phyloP scores from a whole-genome alignment of 2,329 filamentous ascomycete genomes.

The Mycosphaerelloides madeirae region DNA sequence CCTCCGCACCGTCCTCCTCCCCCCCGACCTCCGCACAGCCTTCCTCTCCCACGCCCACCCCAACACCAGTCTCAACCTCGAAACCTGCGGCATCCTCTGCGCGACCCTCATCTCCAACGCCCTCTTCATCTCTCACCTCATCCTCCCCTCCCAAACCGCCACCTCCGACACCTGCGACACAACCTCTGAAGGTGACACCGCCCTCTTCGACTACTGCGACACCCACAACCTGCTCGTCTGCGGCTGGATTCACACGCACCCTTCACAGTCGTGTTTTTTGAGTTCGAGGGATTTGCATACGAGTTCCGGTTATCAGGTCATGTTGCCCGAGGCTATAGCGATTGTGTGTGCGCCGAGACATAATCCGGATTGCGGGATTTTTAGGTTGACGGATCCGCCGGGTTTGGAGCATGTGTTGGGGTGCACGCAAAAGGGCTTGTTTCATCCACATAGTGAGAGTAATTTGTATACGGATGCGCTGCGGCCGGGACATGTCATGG shows the following conservation, averaged over 20 bases:
- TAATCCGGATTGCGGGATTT: conserved; percentile 76
- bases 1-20: conserved; percentile 82
- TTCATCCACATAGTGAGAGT: conserved; percentile 69
- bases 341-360: conserved; percentile 91
- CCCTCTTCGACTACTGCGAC: conserved; percentile 85
- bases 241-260: conserved; percentile 98
- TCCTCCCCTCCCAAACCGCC: conserved; percentile 86
- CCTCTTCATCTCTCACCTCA: conserved; percentile 79
- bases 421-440: conserved; percentile 73
- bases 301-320: conserved; percentile 88
- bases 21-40: conserved; percentile 63
- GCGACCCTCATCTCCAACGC: conserved; percentile 89
- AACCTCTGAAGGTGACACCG: conserved; percentile 65
- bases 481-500: conserved; percentile 55
- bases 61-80: conserved; percentile 77
- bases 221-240: conserved; percentile 76
- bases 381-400: conserved; percentile 87
- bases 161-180: conserved; percentile 95
- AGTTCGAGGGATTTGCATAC: conserved; percentile 91
- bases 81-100: conserved; percentile 93
- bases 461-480: conserved; percentile 74
- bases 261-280: conserved; percentile 96
- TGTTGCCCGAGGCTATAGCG: conserved; percentile 93
- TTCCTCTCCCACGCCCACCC: conserved; percentile 70
- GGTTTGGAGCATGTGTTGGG: conserved; percentile 78